Evolutionary conservation across 371 early-diverging fungal genomes (phyloP), one percentile per base, ranked within the genome.

Genomic region (Parasitella parasitica): DNA sequence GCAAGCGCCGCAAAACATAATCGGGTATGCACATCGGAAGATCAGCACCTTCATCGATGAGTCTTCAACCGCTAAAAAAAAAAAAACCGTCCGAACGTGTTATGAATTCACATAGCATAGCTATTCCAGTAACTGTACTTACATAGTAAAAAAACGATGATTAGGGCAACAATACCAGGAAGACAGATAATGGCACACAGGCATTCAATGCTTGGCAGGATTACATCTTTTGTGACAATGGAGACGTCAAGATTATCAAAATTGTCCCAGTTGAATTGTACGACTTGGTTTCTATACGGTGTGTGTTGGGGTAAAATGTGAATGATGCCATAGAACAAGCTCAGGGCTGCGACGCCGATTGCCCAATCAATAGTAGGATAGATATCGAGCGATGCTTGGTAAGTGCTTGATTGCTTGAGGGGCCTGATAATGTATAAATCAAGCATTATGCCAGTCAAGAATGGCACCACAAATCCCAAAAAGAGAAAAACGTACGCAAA

Each of bases 341-440:
- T 80, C 57, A 77, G 59, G 39, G 66, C 69, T 9, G 78, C 54
- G 20, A 82, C 39, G 22, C 85, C 85, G 3, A 77, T 48, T 11
- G 83, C 68, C 85, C 83, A 84, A 56, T 78, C 76, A 43, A 43
- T 9, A 22, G 43, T 43, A 12, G 43, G 43, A 20, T 43, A 43
- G 6, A 43, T 43, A 20, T 43, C 43, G 12, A 43, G 43, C 8
- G 43, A 22, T 11, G 43, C 43, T 43, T 43, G 20, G 4, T 43
- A 22, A 11, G 12, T 22, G 22, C 22, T 11, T 57, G 63, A 11
- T 49, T 43, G 12, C 38, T 30, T 35, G 69, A 61, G 49, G 3
- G 85, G 83, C 34, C 73, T 64, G 50, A 80, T 68, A 26, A 82
- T 18, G 39, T 81, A 83, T 26, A 85, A 52, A 28, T 85, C 83